Percentiles rank a stretch among this genome's conserved stretches.
Conservation (phyloP, 108 stramenopile species). For the Cyclotella kingstonii region DNA sequence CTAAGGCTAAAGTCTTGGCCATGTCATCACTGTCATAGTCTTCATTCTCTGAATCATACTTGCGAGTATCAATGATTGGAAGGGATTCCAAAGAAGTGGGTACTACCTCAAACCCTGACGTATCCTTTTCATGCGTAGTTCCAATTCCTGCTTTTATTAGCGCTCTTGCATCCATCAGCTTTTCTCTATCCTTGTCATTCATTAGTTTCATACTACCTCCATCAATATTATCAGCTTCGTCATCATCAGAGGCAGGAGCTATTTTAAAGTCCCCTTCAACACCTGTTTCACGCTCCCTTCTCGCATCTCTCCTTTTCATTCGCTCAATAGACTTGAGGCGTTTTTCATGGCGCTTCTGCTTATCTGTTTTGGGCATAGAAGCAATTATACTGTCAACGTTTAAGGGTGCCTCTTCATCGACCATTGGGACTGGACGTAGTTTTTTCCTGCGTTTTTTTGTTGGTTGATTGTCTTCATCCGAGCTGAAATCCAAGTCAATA, state of each 20-base stretch:
- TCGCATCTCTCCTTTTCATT: conserved; percentile 78
- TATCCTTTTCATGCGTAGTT: conserved; percentile 23
- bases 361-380: conserved; percentile 96
- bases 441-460: conserved; percentile 32
- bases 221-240: conserved; percentile 56
- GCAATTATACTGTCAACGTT: conserved; percentile 80
- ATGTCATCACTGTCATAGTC: conserved; percentile 98
- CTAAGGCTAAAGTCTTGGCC: conserved; percentile 90
- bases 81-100: conserved; percentile 45
- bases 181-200: conserved; percentile 69
- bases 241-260: conserved; percentile 56
- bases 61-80: conserved; percentile 76
- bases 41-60: conserved; percentile 93
- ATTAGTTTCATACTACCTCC: conserved; percentile 37
- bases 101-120: conserved; percentile 67
- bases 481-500: conserved; percentile 30
- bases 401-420: conserved; percentile 39
- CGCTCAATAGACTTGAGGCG: conserved; percentile 87
- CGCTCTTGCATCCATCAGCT: conserved; percentile 72
- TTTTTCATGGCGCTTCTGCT: conserved; percentile 94
- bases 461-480: conserved; percentile 50
- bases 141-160: conserved; percentile 91
- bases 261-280: conserved; percentile 77
- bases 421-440: conserved; percentile 12
- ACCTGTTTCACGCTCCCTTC: conserved; percentile 66